A percentile compares a stretch with the other conserved stretches of the same genome.
These are phyloP conservation scores for Parasitella parasitica DNA, from an alignment of 371 early-diverging fungal species.

Conservation along the genomic window DNA sequence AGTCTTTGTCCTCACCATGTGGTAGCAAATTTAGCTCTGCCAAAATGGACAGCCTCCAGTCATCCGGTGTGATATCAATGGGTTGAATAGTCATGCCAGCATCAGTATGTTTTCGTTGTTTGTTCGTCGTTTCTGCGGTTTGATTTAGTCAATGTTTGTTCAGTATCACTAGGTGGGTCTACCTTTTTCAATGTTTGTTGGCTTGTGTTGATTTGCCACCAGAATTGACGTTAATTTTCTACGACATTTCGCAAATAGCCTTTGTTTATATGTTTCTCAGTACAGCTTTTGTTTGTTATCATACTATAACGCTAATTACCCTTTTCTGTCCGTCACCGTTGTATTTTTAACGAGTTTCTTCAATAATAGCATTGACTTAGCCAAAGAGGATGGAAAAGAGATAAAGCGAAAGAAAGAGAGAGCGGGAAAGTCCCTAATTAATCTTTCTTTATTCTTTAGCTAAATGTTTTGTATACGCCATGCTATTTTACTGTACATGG, in stretches of 20 bases:
- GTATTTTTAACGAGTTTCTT: background rate
- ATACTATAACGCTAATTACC: background rate
- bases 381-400: background rate
- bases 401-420: background rate
- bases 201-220: background rate
- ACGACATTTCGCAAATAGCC: background rate
- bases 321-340: conserved; percentile 6
- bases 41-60: background rate
- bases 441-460: background rate
- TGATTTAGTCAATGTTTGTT: background rate
- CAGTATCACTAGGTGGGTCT: background rate
- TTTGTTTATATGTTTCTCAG: background rate
- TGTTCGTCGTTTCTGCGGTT: background rate
- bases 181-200: background rate
- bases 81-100: background rate
- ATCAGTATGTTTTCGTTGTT: background rate
- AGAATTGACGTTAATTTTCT: background rate
- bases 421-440: background rate
- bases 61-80: background rate
- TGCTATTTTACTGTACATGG: too few relatives aligned
- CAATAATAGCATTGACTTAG: background rate
- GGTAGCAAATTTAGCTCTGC: background rate
- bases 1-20: background rate
- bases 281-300: background rate
- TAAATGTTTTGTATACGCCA: background rate